Conservation (phyloP, 768 basidiomycete species). For the Daedalea quercina region DNA sequence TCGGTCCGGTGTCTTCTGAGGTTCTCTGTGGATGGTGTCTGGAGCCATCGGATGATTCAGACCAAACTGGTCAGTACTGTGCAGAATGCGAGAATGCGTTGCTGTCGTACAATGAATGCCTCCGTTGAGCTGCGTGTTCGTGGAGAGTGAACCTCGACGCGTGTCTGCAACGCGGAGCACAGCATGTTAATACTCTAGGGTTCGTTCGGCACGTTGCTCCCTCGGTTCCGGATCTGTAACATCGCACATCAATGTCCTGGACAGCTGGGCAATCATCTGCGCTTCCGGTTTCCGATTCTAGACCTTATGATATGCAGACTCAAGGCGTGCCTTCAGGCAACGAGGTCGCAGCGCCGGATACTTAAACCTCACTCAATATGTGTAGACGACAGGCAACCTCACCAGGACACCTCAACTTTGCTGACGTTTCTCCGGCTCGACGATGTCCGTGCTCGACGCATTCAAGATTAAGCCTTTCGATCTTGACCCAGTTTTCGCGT, state of each 20-base stretch:
- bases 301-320: background rate
- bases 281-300: background rate
- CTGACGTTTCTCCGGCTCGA: background rate
- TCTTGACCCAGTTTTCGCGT: slow-evolving; percentile 57
- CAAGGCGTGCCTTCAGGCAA: background rate
- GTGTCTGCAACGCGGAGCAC: slow-evolving; percentile 4
- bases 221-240: background rate
- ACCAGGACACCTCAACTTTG: background rate
- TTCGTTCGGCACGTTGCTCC: background rate
- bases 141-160: background rate
- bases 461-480: slow-evolving; percentile 79
- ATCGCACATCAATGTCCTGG: background rate
- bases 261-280: background rate
- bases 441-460: slow-evolving; percentile 52
- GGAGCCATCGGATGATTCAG: too few species aligned
- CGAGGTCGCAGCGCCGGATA: background rate
- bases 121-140: background rate
- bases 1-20: too few species aligned
- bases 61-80: too few species aligned
- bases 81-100: too few species aligned
- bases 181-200: background rate
- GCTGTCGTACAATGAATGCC: too few species aligned
- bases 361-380: slow-evolving; percentile 1
- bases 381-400: background rate
- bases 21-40: too few species aligned